Evolutionary conservation across 2,329 filamentous ascomycete genomes (phyloP).

Genomic region (Sporothrix curviconia): DNA sequence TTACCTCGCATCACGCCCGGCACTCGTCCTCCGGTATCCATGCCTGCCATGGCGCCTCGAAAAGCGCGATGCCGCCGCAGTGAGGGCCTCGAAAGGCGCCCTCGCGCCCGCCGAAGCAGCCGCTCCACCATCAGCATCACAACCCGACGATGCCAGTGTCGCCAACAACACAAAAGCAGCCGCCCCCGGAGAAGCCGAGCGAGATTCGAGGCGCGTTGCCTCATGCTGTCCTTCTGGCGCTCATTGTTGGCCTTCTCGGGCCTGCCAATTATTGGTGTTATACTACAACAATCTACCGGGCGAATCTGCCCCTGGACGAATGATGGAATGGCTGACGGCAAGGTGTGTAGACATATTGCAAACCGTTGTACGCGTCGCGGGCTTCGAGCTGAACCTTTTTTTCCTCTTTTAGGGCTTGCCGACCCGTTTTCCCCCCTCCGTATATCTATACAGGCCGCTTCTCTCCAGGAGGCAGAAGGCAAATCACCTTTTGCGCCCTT

Average conservation of each 20-base stretch:
- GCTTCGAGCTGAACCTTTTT: not conserved
- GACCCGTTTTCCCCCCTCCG: constrained; percentile 80
- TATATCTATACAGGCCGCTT: constrained; percentile 67
- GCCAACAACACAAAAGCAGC: constrained; percentile 35
- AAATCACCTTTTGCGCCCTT: constrained; percentile 67
- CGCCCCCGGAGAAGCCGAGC: constrained; percentile 71
- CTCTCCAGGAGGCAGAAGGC: constrained; percentile 59
- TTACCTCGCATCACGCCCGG: not conserved
- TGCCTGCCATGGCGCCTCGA: constrained; percentile 17
- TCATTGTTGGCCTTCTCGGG: constrained; percentile 75
- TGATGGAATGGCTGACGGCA: constrained; percentile 87
- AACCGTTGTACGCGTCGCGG: not conserved
- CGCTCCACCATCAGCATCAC: not conserved
- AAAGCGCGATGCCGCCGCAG: not conserved
- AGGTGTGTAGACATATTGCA: constrained; percentile 46
- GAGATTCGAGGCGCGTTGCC: constrained; percentile 63
- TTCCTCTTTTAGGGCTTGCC: constrained; percentile 60
- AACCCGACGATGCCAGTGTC: not conserved
- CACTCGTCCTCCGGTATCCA: too few species aligned
- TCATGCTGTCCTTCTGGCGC: constrained; percentile 90
- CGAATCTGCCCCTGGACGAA: constrained; percentile 72
- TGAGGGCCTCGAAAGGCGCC: not conserved
- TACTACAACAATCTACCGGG: constrained; percentile 88
- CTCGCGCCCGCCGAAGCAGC: not conserved
- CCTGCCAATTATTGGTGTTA: constrained; percentile 91